These are phyloP conservation scores for Pseudozyma pruni DNA, from an alignment of 1,284 basidiomycete species.

Conservation along the genomic window DNA sequence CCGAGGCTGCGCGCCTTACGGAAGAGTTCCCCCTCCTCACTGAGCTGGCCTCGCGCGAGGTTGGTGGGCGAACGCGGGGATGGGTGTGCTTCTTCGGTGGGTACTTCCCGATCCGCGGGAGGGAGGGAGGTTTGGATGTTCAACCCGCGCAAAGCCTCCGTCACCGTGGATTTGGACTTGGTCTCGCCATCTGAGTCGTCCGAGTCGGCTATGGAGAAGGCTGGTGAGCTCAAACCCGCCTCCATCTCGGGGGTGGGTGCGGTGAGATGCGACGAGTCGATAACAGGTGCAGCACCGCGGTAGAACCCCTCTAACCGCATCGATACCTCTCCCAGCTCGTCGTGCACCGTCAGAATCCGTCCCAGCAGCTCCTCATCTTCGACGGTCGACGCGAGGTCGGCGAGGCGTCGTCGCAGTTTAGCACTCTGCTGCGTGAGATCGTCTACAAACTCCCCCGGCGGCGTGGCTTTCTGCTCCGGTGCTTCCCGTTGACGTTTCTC, in stretches of 20 bases:
- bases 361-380: constrained; percentile 34
- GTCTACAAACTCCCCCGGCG: constrained; percentile 47
- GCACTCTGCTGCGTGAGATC: constrained; percentile 51
- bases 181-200: constrained; percentile 51
- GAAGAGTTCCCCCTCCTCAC: constrained; percentile 62
- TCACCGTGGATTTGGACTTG: too few species aligned
- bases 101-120: constrained; percentile 25
- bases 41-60: constrained; percentile 51
- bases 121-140: constrained; percentile 17
- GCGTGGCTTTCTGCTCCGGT: constrained; percentile 22
- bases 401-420: constrained; percentile 32
- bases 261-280: constrained; percentile 15
- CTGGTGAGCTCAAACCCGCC: constrained; percentile 45
- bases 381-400: constrained; percentile 20
- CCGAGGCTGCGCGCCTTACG: constrained; percentile 49
- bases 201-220: constrained; percentile 57
- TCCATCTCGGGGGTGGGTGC: constrained; percentile 29
- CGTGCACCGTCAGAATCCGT: constrained; percentile 44
- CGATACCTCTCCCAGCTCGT: constrained; percentile 49
- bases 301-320: constrained; percentile 44
- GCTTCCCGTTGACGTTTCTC: constrained; percentile 41
- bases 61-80: constrained; percentile 23
- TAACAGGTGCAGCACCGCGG: constrained; percentile 16
- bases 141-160: too few species aligned
- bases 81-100: background rate